Base-by-base conservation (phyloP, 2,329 filamentous ascomycete genomes). In the Colletotrichum sp. region DNA sequence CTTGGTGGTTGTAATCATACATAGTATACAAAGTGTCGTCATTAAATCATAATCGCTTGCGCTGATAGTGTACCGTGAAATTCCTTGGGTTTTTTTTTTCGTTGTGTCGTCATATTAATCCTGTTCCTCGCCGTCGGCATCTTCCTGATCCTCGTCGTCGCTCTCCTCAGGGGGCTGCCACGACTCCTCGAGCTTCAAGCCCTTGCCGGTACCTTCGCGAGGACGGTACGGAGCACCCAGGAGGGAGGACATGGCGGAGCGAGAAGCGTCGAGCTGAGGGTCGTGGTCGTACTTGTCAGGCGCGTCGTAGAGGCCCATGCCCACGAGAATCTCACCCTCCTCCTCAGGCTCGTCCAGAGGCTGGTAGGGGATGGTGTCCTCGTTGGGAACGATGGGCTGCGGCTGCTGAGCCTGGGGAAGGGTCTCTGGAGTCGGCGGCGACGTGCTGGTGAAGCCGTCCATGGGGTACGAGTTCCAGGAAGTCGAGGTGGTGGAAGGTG, bases 151-250 rank as follows among this genome's bases (percentile, higher is more conserved):
- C 4, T 43, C 86, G 2, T 85, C 81, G 5, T 86, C 86, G 0
- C 83, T 82, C 0, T 88, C 88, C 61, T 91, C 90, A 12, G 92
- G 93, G 21, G 89, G 94, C 82, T 91, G 93, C 94, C 90, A 96
- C 0, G 94, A 94, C 82, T 96, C 94, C 83, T 96, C 94, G 5
- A 97, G 86, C 82, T 96, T 96, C 78, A 96, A 86, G 0, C 94
- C 94, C 83, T 95, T 95, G 73, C 94, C 94, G 21, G 86, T 87
- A 4, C 89, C 86, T 77, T 89, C 88, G 0, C 83, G 78, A 8
- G 81, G 81, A 56, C 86, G 84, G 78, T 87, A 88, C 3, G 86
- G 82, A 9, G 89, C 85, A 28, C 89, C 89, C 62, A 92, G 83
- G 21, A 94, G 82, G 30, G 88, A 87, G 43, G 87, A 88, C 72